Conservation (phyloP, 768 basidiomycete genomes). For the Pleurotus djamor region DNA sequence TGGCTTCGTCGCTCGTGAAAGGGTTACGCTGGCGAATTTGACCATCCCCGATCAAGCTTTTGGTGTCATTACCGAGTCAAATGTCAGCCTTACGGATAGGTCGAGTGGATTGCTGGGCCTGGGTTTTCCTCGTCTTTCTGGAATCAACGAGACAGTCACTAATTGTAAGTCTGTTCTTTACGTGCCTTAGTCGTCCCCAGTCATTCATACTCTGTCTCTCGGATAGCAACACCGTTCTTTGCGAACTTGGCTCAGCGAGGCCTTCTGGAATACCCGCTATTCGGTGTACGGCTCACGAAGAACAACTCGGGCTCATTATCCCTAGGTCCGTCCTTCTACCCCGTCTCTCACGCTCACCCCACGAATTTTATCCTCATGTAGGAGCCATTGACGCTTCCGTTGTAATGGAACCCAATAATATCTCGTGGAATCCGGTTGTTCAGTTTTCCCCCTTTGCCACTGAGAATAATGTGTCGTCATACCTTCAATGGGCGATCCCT, state of each 20-base stretch:
- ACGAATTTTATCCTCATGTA: constrained; percentile 21
- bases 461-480: constrained; percentile 61
- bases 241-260: constrained; percentile 60
- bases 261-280: constrained; percentile 69
- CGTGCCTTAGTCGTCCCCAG: neutral
- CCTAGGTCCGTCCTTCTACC: constrained; percentile 41
- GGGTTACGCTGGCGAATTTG: constrained; percentile 56
- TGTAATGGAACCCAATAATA: constrained; percentile 54
- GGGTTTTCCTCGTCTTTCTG: constrained; percentile 73
- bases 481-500: constrained; percentile 74
- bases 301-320: constrained; percentile 62
- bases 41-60: constrained; percentile 62
- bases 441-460: constrained; percentile 66
- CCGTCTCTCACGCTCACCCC: neutral
- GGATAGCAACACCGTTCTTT: constrained; percentile 67
- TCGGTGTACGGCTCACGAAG: constrained; percentile 64
- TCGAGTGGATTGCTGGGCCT: constrained; percentile 74
- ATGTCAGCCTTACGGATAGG: constrained; percentile 59
- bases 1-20: constrained; percentile 72
- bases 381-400: constrained; percentile 77
- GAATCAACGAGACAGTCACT: constrained; percentile 40
- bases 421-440: constrained; percentile 74
- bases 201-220: neutral
- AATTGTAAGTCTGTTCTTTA: constrained; percentile 40
- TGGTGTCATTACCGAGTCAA: constrained; percentile 66